Percentiles rank a stretch among this genome's conserved stretches.
Evolutionary conservation across 768 basidiomycete genomes (phyloP).

Genomic region (Tephrocybe sp.): DNA sequence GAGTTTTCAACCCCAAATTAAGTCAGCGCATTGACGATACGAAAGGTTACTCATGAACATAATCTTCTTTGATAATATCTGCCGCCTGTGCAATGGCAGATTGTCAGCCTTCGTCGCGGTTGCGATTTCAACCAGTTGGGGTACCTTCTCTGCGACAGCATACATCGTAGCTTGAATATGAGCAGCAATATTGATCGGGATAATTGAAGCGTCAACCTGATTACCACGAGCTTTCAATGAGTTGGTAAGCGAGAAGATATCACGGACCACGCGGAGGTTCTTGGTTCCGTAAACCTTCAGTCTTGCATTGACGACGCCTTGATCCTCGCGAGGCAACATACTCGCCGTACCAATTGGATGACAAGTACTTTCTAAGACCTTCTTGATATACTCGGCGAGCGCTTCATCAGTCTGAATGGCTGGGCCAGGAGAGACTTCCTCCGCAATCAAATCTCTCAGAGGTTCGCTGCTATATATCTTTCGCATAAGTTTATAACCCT

Average conservation of each 20-base stretch:
- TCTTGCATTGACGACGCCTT: conserved; percentile 36
- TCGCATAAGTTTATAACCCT: conserved; percentile 17
- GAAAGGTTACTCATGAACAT: neutral
- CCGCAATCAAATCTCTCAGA: neutral
- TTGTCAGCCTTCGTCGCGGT: too few relatives aligned
- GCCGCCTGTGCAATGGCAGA: too few relatives aligned
- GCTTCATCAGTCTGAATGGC: neutral
- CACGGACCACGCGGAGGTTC: conserved; percentile 35
- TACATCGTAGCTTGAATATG: conserved; percentile 15
- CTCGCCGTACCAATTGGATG: conserved; percentile 3
- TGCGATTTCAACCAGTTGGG: too few relatives aligned
- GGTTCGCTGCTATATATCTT: conserved; percentile 6
- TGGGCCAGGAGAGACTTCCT: conserved; percentile 1
- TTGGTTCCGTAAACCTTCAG: conserved; percentile 33
- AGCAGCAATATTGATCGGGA: conserved; percentile 15
- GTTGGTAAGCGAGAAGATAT: neutral
- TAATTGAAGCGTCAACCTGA: conserved; percentile 20
- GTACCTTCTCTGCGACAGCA: conserved; percentile 22
- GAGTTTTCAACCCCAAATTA: too few relatives aligned
- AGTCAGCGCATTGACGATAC: too few relatives aligned
- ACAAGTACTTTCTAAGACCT: neutral
- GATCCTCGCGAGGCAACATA: conserved; percentile 14
- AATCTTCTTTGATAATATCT: too few relatives aligned
- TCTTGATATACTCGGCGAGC: neutral
- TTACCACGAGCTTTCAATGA: neutral